A percentile compares a stretch with the other conserved stretches of the same genome.
Evolutionary conservation across 257 asterid genomes (phyloP).

Genomic region (Solanum piurae): DNA sequence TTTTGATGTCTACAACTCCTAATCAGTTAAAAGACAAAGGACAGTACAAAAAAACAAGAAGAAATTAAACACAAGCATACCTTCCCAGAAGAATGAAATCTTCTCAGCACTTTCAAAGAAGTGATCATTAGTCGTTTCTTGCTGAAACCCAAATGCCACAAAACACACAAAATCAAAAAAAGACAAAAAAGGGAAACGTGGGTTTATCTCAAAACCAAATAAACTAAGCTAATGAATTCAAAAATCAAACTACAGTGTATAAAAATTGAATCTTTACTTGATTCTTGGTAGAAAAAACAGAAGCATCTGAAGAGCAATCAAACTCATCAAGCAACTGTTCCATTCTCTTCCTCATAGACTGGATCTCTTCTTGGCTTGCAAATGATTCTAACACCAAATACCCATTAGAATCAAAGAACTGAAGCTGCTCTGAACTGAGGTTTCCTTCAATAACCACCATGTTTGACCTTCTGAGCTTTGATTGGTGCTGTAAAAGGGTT

Average conservation of each 20-base stretch:
- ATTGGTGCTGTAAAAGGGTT: background rate
- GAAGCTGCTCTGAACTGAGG: slow-evolving; percentile 18
- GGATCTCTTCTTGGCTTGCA: slow-evolving; percentile 49
- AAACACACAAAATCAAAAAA: slow-evolving; percentile 1
- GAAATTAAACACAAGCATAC: slow-evolving; percentile 14
- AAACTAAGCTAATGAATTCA: background rate
- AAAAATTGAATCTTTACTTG: slow-evolving; percentile 35
- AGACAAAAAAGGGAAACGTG: background rate
- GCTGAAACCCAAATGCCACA: slow-evolving; percentile 27
- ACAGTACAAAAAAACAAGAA: background rate
- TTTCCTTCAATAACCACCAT: slow-evolving; percentile 28
- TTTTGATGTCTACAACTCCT: background rate
- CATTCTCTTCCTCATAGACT: slow-evolving; percentile 54
- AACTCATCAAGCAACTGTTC: slow-evolving; percentile 58
- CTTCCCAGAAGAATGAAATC: slow-evolving; percentile 94
- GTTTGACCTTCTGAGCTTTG: background rate
- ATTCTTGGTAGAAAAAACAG: slow-evolving; percentile 84
- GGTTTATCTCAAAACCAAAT: background rate
- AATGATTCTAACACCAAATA: slow-evolving; percentile 78
- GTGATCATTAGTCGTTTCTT: slow-evolving; percentile 57
- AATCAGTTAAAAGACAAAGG: background rate
- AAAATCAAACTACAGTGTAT: background rate
- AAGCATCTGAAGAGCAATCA: slow-evolving; percentile 47
- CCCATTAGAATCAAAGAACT: slow-evolving; percentile 37
- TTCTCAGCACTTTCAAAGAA: slow-evolving; percentile 88